A percentile compares a stretch with the other conserved stretches of the same genome.
Conservation (phyloP, 345 rosid species). For the Eucalyptus leucophloia region DNA sequence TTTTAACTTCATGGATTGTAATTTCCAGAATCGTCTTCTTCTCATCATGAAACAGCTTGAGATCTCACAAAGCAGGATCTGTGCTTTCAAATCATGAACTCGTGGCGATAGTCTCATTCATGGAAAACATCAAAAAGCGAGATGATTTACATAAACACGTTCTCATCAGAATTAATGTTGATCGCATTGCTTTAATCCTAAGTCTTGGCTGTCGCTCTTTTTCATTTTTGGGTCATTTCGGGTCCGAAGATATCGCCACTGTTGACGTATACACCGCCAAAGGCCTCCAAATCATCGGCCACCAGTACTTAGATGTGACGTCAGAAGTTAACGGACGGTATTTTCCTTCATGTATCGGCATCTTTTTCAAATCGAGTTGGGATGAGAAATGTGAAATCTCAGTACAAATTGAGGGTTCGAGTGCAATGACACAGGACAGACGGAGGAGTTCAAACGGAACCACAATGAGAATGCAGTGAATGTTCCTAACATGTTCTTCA, state of each 20-base stretch:
- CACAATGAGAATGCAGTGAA: constrained; percentile 31
- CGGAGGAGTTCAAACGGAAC: constrained; percentile 28
- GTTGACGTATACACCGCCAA: constrained; percentile 27
- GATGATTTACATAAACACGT: neutral
- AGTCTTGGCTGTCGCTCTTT: neutral
- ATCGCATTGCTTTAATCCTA: neutral
- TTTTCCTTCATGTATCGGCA: neutral
- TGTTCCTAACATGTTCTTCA: constrained; percentile 33
- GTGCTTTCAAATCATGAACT: neutral
- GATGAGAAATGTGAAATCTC: neutral
- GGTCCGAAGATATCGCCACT: constrained; percentile 21
- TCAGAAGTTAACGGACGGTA: neutral
- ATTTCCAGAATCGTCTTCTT: neutral
- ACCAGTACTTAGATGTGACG: constrained; percentile 35
- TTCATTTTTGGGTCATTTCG: neutral
- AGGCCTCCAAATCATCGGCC: constrained; percentile 17
- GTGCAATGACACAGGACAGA: constrained; percentile 8
- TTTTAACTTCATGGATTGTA: neutral
- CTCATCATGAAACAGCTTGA: neutral
- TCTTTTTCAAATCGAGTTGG: neutral
- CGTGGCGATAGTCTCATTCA: neutral
- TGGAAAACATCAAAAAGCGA: neutral
- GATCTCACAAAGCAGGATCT: neutral
- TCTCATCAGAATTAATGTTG: neutral
- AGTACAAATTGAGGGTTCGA: neutral